phyloP scores from a whole-genome alignment of 148 eudicot species.

The Agrostemma githago region DNA sequence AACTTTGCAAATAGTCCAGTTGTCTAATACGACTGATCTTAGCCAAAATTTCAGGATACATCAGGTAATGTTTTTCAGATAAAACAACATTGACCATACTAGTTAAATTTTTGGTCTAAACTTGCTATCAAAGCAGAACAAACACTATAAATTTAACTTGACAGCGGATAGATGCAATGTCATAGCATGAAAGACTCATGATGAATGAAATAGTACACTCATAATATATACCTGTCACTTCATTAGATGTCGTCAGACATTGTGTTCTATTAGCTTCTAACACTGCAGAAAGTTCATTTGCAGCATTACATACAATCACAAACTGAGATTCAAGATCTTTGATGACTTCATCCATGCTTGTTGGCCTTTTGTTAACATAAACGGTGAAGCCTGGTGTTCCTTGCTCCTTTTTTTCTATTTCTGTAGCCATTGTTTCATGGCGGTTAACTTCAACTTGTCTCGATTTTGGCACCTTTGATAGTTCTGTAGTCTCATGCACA shows the following conservation, averaged over 20 bases:
- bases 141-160: not conserved
- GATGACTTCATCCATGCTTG: constrained; percentile 88
- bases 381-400: constrained; percentile 89
- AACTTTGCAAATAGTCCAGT: not conserved
- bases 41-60: constrained; percentile 7
- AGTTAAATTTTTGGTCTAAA: not conserved
- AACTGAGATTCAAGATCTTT: constrained; percentile 90
- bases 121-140: not conserved
- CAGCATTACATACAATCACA: constrained; percentile 54
- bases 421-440: constrained; percentile 50
- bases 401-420: constrained; percentile 45
- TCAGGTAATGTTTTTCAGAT: not conserved
- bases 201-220: not conserved
- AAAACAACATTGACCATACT: no score
- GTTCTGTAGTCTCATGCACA: constrained; percentile 34
- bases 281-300: constrained; percentile 58
- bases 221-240: constrained; percentile 52
- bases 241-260: constrained; percentile 54
- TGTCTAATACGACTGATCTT: not conserved
- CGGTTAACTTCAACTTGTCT: constrained; percentile 57
- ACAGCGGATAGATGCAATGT: not conserved
- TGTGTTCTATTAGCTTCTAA: constrained; percentile 74
- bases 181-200: not conserved
- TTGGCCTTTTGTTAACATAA: constrained; percentile 82
- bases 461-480: constrained; percentile 43